Percentiles rank a stretch among this genome's conserved stretches.
phyloP scores from a whole-genome alignment of 75 land plant species.

The Ceratopteris richardii region DNA sequence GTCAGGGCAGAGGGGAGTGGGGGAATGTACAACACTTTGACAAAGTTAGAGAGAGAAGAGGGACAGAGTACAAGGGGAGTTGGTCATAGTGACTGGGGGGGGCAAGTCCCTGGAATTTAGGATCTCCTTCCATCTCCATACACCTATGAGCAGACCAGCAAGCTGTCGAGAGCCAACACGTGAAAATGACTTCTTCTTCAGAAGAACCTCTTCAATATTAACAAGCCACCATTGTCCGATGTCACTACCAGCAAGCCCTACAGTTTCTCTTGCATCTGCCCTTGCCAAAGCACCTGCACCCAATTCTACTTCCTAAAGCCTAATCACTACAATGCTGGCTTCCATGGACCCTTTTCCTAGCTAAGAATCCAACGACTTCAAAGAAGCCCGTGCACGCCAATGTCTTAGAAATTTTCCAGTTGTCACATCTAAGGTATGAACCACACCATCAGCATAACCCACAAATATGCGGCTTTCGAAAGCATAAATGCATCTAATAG shows the following conservation, averaged over 20 bases:
- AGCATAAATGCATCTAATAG: constrained; percentile 62
- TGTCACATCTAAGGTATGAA: constrained; percentile 55
- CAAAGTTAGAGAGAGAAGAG: no score
- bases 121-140: no score
- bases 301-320: constrained; percentile 97
- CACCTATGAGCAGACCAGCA: constrained; percentile 81
- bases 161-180: constrained; percentile 83
- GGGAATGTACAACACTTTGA: no score
- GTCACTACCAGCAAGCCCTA: constrained; percentile 82
- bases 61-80: no score
- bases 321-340: constrained; percentile 64
- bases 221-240: constrained; percentile 96
- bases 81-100: no score
- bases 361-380: constrained; percentile 72
- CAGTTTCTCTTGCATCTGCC: constrained; percentile 97
- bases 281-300: constrained; percentile 91
- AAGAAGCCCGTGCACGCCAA: constrained; percentile 79
- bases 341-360: constrained; percentile 55
- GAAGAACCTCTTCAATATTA: constrained; percentile 53
- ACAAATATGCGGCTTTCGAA: constrained; percentile 69
- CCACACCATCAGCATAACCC: constrained; percentile 69
- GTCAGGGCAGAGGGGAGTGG: no score
- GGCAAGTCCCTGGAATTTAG: no score
- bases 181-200: constrained; percentile 53
- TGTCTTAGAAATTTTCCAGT: constrained; percentile 50